Evolutionary conservation across 306 rosid genomes (phyloP).

Genomic region (Pterocarpus santalinus): DNA sequence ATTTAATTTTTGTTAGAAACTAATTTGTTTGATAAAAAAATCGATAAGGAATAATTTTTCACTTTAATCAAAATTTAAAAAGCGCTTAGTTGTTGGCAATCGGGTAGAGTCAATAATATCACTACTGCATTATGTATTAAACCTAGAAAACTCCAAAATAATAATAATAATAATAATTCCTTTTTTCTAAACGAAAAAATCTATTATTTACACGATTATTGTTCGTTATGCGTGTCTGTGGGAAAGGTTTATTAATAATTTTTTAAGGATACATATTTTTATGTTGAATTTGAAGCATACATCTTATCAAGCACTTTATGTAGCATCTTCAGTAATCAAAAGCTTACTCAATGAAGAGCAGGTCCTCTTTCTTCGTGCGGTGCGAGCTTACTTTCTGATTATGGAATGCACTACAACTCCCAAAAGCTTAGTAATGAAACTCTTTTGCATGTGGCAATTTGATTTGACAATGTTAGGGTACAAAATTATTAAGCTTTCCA

Average conservation of each 20-base stretch:
- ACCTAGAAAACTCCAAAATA: too few species aligned
- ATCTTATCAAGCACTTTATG: slow-evolving; percentile 22
- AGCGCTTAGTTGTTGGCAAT: not conserved
- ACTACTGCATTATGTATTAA: not conserved
- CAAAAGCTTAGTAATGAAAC: slow-evolving; percentile 34
- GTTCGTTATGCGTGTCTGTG: not conserved
- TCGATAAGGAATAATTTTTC: too few species aligned
- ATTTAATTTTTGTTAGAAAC: too few species aligned
- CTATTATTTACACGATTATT: not conserved
- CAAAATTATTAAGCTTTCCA: slow-evolving; percentile 52
- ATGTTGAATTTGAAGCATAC: not conserved
- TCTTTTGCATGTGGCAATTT: slow-evolving; percentile 35
- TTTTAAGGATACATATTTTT: not conserved
- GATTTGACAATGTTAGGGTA: slow-evolving; percentile 30
- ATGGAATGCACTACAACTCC: slow-evolving; percentile 42
- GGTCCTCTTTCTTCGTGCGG: slow-evolving; percentile 32
- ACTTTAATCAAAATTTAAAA: not conserved
- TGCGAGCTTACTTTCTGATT: slow-evolving; percentile 35
- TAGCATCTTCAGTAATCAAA: slow-evolving; percentile 37
- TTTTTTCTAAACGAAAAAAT: too few species aligned
- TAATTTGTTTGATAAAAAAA: too few species aligned
- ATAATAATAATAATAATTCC: too few species aligned
- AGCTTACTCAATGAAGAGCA: not conserved
- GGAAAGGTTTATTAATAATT: slow-evolving; percentile 13
- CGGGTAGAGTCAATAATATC: not conserved